These are phyloP conservation scores for Cadophora sp. DNA, from an alignment of 2,329 filamentous ascomycete species.

Conservation along the genomic window DNA sequence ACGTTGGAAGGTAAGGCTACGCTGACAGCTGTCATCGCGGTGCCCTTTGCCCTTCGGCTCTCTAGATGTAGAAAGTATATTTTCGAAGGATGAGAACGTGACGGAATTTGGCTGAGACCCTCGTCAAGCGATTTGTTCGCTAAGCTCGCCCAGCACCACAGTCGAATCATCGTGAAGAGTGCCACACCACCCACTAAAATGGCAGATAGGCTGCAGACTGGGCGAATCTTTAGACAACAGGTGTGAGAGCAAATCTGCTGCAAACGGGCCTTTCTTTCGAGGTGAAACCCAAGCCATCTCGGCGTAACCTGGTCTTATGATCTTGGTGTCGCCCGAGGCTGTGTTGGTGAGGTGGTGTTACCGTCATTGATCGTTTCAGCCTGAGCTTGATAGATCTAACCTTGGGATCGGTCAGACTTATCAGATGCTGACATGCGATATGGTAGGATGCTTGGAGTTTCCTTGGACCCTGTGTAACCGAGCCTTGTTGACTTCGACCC, in stretches of 20 bases:
- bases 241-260: not conserved
- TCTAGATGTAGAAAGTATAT: not conserved
- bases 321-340: not conserved
- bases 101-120: not conserved
- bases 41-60: not conserved
- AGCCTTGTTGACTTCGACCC: not conserved
- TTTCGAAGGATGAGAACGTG: slow-evolving; percentile 8
- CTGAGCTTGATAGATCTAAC: not conserved
- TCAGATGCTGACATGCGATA: not conserved
- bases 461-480: not conserved
- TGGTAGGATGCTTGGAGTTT: not conserved
- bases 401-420: not conserved
- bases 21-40: not conserved
- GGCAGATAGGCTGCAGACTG: slow-evolving; percentile 2
- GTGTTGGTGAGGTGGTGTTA: not conserved
- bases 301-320: slow-evolving; percentile 1
- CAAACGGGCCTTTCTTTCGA: not conserved
- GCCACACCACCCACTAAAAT: not conserved
- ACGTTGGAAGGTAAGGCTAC: not conserved
- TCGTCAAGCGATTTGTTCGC: slow-evolving; percentile 8
- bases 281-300: not conserved
- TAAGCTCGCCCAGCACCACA: not conserved
- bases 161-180: not conserved
- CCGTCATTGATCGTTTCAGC: not conserved
- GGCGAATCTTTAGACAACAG: not conserved